Evolutionary conservation across 148 eudicot species (phyloP), one percentile per base, ranked within the genome.

Genomic region (Beta vulgaris): DNA sequence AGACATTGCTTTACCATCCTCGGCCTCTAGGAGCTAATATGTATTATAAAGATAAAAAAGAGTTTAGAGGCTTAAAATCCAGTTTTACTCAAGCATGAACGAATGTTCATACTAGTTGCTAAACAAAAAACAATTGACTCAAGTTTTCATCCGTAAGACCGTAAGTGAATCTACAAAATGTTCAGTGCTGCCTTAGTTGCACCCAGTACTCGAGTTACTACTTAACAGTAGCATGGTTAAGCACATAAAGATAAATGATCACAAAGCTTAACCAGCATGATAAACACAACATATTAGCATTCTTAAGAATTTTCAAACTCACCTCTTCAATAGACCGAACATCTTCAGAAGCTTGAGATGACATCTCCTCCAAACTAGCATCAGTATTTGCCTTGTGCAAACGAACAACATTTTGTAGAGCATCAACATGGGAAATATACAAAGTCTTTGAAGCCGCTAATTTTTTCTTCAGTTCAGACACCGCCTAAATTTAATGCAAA

Each of bases 391-490:
- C 93, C 77, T 90, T 92, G 83, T 95, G 97, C 87, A 91, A 68
- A 18, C 94, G 87, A 57, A 90, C 96, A 53, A 95, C 96, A 88
- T 95, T 90, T 86, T 90, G 92, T 66, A 95, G 66, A 48, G 92
- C 92, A 79, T 95, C 99, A 71, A 92, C 84, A 69, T 95, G 96
- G 65, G 99, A 95, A 54, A 89, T 69, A 79, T 86, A 91, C 74
- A 91, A 72, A 7, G 82, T 77, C 80, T 86, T 82, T 8, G 93
- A 87, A 84, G 88, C 82, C 77, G 75, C 75, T 71, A 88, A 82
- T 82, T 92, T 92, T 79, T 86, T 88, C 93, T 90, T 92, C 73
- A 95, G 69, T 37, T 89, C 90, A 44, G 67, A 73, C 57, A 86
- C 71, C 67, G 91, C 94, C 99, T 95, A 72, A 23, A 31, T 59